Evolutionary conservation across 371 early-diverging fungal species (phyloP).

Genomic region (Lichtheimia hyalospora): DNA sequence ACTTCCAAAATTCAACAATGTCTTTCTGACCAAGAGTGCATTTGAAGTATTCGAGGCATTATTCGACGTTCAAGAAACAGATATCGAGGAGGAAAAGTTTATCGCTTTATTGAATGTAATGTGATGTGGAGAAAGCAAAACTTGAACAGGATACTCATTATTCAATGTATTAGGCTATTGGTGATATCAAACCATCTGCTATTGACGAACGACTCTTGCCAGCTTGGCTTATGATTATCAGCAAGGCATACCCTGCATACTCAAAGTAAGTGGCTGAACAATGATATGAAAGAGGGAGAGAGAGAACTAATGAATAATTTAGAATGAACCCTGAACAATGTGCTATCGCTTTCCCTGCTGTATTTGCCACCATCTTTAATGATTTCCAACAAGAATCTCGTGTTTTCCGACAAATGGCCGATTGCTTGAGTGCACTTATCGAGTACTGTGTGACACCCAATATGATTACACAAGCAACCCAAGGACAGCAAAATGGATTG

Average conservation of each 20-base stretch:
- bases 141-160: background rate
- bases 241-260: conserved; percentile 69
- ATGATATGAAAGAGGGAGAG: too few relatives aligned
- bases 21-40: conserved; percentile 77
- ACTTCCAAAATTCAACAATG: conserved; percentile 82
- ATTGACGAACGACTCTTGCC: conserved; percentile 81
- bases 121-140: conserved; percentile 10
- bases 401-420: conserved; percentile 55
- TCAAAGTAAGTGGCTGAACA: conserved; percentile 41
- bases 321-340: conserved; percentile 47
- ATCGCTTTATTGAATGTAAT: conserved; percentile 41
- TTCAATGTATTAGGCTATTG: conserved; percentile 48
- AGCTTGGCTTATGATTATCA: conserved; percentile 84
- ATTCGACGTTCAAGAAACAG: conserved; percentile 53
- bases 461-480: conserved; percentile 57
- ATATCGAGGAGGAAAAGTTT: conserved; percentile 63
- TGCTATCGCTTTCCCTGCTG: conserved; percentile 59
- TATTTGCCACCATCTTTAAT: conserved; percentile 73
- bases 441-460: conserved; percentile 70
- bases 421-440: conserved; percentile 68
- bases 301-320: too few relatives aligned
- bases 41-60: conserved; percentile 81
- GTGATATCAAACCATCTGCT: conserved; percentile 81
- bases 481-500: conserved; percentile 40
- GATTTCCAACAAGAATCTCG: conserved; percentile 70